Base-by-base conservation (phyloP, 1,284 basidiomycete species). In the Omphalotus olearius region DNA sequence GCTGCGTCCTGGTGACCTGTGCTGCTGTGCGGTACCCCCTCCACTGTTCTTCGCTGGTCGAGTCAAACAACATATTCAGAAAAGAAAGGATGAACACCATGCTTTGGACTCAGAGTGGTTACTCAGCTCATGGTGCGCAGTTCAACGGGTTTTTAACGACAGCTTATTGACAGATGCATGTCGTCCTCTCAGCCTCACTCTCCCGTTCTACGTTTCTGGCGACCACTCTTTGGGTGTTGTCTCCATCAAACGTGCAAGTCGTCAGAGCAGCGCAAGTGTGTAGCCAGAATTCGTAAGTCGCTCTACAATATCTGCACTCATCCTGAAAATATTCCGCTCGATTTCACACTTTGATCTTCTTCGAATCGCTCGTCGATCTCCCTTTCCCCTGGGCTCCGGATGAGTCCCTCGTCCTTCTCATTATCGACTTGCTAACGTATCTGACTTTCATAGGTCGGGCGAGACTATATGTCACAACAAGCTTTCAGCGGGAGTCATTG, bases 41-140 rank as follows among this genome's bases (percentile, higher is more conserved):
- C 17, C n/a, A n/a, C n/a, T n/a, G 25, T 17, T 43, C 25, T 50
- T 50, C 48, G 48, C 48, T 50, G 48, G 48, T 50, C 48, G 48
- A 50, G 30, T 23, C 37, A 40, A 35, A 13, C 18, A 30, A 39
- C 40, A 20, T 9, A 42, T 23, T 30, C 40, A 39, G 17, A 47
- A 17, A 47, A 39, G 18, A 16, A 13, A 42, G 39, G 41, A 50
- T 40, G 37, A 40, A 48, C 30, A 39, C 37, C 26, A 48, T 35
- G 26, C 14, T 33, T 36, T 20, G 42, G n/a, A 43, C 26, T 17
- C 42, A 23, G 30, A 40, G 48, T 33, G 30, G 38, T 48, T 18
- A 39, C 17, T 42, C 37, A 11, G 30, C 17, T 44, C 36, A 11
- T 38, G 40, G 23, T 7, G 11, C 13, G 42, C 37, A 7, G 48